Base-by-base conservation (phyloP, 2,329 filamentous ascomycete genomes). In the Alternaria ethzedia region DNA sequence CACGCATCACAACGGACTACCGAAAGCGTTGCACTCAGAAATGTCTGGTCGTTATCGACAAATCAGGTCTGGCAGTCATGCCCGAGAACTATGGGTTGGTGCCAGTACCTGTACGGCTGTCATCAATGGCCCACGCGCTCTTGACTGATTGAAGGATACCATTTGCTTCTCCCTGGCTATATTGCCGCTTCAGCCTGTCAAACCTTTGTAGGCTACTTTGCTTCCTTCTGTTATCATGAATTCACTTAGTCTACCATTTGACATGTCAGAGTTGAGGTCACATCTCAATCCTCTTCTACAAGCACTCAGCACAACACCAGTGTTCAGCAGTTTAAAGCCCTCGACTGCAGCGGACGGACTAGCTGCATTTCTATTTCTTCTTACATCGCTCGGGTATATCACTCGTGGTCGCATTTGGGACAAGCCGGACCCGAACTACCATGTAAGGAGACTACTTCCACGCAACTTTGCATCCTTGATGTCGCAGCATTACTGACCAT, bases 361-460 rank as follows among this genome's bases (percentile, higher is more conserved):
- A 9, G 81, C 79, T 7, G 61, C 81, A 9, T 67, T 79, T 5
- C 50, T 83, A 6, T 70, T 82, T 36, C 70, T 77, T 11, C 70
- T 82, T n/a, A 75, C 71, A 20, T 73, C 75, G 5, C 70, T 78
- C 4, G 76, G 78, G 1, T 86, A 82, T 66, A 69, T 85, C 17
- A 79, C 83, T 3, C 77, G 79, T 4, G 83, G 83, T 17, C 69
- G 65, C 12, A 17, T 75, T 13, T 86, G 84, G 83, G 83, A 86
- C 57, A 83, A 78, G 45, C 82, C 84, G 9, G 84, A 87, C 64
- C 85, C 85, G 6, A 81, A 85, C 59, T 69, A 81, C 41, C 76
- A 85, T 66, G 75, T 54, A 54, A 41, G 51, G 23, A 26, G 11
- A 44, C 6, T 8, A 30, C 5, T 8, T 54, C 51, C 30, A 17